Percentiles rank a stretch among this genome's conserved stretches.
Evolutionary conservation across 2,329 filamentous ascomycete genomes (phyloP).

Genomic region (Talaromyces rugulosus): DNA sequence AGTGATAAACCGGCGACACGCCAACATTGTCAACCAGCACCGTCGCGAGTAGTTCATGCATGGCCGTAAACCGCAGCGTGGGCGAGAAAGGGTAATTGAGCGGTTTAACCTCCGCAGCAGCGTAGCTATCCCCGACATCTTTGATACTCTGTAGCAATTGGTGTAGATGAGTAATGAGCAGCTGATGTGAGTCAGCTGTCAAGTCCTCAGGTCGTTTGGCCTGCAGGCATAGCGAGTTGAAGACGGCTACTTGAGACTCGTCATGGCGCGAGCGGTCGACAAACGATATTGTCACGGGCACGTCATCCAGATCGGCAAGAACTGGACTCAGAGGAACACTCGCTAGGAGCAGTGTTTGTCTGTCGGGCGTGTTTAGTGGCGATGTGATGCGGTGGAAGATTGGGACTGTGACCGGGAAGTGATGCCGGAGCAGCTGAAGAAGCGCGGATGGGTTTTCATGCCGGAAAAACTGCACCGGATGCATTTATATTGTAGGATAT

Average conservation of each 20-base stretch:
- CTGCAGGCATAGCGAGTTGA: constrained; percentile 4
- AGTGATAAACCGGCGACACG: not conserved
- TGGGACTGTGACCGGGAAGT: not conserved
- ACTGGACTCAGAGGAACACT: not conserved
- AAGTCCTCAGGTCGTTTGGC: not conserved
- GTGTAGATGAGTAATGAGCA: not conserved
- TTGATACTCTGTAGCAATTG: not conserved
- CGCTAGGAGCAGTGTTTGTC: not conserved
- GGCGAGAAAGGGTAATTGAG: constrained; percentile 5
- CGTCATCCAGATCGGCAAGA: not conserved
- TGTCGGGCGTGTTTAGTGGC: constrained; percentile 1
- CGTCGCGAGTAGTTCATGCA: not conserved
- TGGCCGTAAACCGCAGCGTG: not conserved
- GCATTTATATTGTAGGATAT: not conserved
- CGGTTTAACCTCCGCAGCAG: not conserved
- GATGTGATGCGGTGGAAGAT: constrained; percentile 7
- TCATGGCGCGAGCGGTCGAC: constrained; percentile 5
- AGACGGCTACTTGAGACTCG: constrained; percentile 1
- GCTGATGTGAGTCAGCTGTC: not conserved
- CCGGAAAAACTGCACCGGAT: not conserved
- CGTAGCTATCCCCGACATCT: not conserved
- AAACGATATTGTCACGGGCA: not conserved
- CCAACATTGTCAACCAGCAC: not conserved
- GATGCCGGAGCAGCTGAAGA: not conserved
- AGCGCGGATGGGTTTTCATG: not conserved